These are phyloP conservation scores for Allantophomopsis cytisporea DNA, from an alignment of 2,329 filamentous ascomycete genomes.

Conservation along the genomic window DNA sequence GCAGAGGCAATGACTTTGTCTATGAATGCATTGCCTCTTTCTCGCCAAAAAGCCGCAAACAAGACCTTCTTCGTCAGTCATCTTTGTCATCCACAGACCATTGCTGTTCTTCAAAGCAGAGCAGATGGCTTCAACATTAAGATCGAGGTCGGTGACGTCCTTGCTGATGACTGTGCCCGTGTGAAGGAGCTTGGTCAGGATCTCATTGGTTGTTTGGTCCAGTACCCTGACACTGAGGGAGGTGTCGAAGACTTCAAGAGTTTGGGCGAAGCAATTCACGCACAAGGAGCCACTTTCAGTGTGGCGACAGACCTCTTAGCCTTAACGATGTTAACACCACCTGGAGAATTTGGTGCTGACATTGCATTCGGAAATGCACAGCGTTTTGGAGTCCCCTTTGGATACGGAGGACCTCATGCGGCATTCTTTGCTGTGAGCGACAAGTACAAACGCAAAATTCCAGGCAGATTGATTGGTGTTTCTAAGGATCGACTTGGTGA, in stretches of 20 bases:
- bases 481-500: slow-evolving; percentile 83
- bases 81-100: slow-evolving; percentile 72
- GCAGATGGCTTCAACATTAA: slow-evolving; percentile 86
- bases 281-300: slow-evolving; percentile 65
- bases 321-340: slow-evolving; percentile 74
- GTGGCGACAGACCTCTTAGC: slow-evolving; percentile 84
- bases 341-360: slow-evolving; percentile 89
- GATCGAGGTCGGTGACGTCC: slow-evolving; percentile 59
- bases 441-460: slow-evolving; percentile 88
- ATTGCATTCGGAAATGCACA: slow-evolving; percentile 91
- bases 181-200: slow-evolving; percentile 68
- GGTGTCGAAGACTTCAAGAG: slow-evolving; percentile 61
- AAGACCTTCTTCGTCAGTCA: slow-evolving; percentile 80
- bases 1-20: slow-evolving; percentile 95
- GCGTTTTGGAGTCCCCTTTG: slow-evolving; percentile 81
- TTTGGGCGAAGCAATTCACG: slow-evolving; percentile 66
- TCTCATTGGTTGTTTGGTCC: slow-evolving; percentile 80
- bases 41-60: slow-evolving; percentile 58
- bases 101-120: slow-evolving; percentile 70
- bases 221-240: slow-evolving; percentile 86
- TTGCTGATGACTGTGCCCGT: slow-evolving; percentile 46
- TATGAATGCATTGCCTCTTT: slow-evolving; percentile 57
- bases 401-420: slow-evolving; percentile 88
- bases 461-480: slow-evolving; percentile 77
- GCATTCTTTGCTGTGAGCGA: slow-evolving; percentile 91